Conservation (phyloP, 768 basidiomycete species). For the Suillus clintonianus region DNA sequence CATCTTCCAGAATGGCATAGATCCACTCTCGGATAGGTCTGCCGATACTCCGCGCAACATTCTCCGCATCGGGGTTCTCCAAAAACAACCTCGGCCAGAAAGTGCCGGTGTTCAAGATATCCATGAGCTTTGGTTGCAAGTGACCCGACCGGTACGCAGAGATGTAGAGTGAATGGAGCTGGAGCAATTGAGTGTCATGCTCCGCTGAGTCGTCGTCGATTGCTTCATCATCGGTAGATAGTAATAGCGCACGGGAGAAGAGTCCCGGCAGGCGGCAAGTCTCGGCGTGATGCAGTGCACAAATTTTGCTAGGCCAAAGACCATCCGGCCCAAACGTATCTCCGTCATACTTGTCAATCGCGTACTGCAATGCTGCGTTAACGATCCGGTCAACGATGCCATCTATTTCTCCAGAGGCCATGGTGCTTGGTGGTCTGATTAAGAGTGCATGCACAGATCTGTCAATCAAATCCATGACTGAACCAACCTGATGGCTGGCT, state of each 20-base stretch:
- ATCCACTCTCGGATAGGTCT: slow-evolving; percentile 64
- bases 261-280: slow-evolving; percentile 55
- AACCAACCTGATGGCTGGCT: slow-evolving; percentile 56
- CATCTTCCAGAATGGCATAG: slow-evolving; percentile 69
- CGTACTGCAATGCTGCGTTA: slow-evolving; percentile 75
- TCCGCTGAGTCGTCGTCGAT: slow-evolving; percentile 1
- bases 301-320: slow-evolving; percentile 60
- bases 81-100: slow-evolving; percentile 76
- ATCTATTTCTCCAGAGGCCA: slow-evolving; percentile 67
- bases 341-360: slow-evolving; percentile 61
- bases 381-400: slow-evolving; percentile 67
- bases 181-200: slow-evolving; percentile 14
- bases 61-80: slow-evolving; percentile 76
- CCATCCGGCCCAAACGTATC: slow-evolving; percentile 36
- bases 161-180: slow-evolving; percentile 55
- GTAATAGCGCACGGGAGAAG: slow-evolving; percentile 45
- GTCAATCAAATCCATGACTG: slow-evolving; percentile 79
- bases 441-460: slow-evolving; percentile 63
- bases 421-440: slow-evolving; percentile 43
- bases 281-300: slow-evolving; percentile 61
- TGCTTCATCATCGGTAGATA: slow-evolving; percentile 19
- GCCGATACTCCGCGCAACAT: slow-evolving; percentile 62
- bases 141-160: slow-evolving; percentile 62
- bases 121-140: slow-evolving; percentile 58
- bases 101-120: slow-evolving; percentile 61